Evolutionary conservation across 2,329 filamentous ascomycete species (phyloP), one percentile per base, ranked within the genome.

Genomic region (Fusarium torulosum): DNA sequence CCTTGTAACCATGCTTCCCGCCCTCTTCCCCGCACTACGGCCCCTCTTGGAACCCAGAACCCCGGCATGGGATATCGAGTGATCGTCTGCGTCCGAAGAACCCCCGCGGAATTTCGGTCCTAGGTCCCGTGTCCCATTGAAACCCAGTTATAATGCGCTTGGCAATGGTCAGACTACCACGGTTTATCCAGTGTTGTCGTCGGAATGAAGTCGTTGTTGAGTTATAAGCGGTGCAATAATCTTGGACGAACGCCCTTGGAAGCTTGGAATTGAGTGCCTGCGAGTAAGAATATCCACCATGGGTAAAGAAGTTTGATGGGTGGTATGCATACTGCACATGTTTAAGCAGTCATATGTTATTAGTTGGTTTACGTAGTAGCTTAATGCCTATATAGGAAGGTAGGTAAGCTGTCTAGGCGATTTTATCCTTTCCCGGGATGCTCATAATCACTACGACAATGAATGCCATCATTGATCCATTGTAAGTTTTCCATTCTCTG

Each of bases 41-140:
- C 45, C 55, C 61, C 56, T 47, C 41, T 47, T 37, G 13, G 35
- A 42, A 44, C 59, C 37, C 29, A 46, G 31, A 29, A 44, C 59
- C 33, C 29, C 44, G 33, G 43, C 21, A 37, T 10, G 17, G 17
- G 17, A n/a, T 59, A 62, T 63, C 58, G 53, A 68, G 55, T 38
- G 65, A 69, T 66, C 52, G 61, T 43, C 53, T 54, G 57, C 60
- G 51, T 66, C 54, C 65, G 50, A 59, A 53, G 43, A 61, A 60
- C 55, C 59, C 63, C 62, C 70, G 63, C 63, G 62, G 68, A 62
- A 63, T 44, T 60, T 67, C 72, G 72, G 72, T 66, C 58, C 58
- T 40, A 43, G 41, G 35, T 31, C 37, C 72, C 72, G 59, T 69
- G 58, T 66, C 44, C 20, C 38, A 49, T 38, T 27, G 17, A 46